Percentiles rank a stretch among this genome's conserved stretches.
phyloP scores from a whole-genome alignment of 805 yeast species.

The Candida krabiensis region DNA sequence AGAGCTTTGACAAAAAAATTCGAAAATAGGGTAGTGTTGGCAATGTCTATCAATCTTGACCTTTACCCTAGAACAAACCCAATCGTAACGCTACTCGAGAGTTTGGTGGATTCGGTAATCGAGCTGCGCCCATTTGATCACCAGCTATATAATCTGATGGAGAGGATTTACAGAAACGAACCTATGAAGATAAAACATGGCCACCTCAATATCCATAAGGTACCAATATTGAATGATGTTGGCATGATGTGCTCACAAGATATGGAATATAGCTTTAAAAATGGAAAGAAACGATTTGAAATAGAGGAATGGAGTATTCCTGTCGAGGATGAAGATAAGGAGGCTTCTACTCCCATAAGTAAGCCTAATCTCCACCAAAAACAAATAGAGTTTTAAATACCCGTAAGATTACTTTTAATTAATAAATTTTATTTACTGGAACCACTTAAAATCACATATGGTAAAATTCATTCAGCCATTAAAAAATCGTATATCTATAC shows the following conservation, averaged over 20 bases:
- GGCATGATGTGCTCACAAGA: constrained; percentile 77
- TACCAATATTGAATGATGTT: constrained; percentile 69
- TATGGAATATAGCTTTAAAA: constrained; percentile 83
- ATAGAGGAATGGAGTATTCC: constrained; percentile 98
- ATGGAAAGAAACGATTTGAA: constrained; percentile 79
- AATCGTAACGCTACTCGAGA: constrained; percentile 54
- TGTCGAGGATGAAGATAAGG: constrained; percentile 74
- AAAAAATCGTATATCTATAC: too few species aligned
- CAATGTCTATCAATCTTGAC: constrained; percentile 63
- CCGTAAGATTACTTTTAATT: too few species aligned
- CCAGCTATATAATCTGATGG: constrained; percentile 63
- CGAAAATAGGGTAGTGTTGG: constrained; percentile 39
- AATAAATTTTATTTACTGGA: too few species aligned
- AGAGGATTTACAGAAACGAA: constrained; percentile 65
- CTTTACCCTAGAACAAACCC: constrained; percentile 57
- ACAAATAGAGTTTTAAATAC: constrained; percentile 12
- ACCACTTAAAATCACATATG: too few species aligned
- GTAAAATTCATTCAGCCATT: too few species aligned
- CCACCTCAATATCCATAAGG: constrained; percentile 67
- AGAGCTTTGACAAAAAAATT: constrained; percentile 51
- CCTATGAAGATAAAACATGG: constrained; percentile 86
- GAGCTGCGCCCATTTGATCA: constrained; percentile 82
- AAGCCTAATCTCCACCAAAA: too few species aligned
- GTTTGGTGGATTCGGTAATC: constrained; percentile 63
- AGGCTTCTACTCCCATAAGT: constrained; percentile 11